phyloP scores from a whole-genome alignment of 176 grass and related monocot species.

The Areca catechu region DNA sequence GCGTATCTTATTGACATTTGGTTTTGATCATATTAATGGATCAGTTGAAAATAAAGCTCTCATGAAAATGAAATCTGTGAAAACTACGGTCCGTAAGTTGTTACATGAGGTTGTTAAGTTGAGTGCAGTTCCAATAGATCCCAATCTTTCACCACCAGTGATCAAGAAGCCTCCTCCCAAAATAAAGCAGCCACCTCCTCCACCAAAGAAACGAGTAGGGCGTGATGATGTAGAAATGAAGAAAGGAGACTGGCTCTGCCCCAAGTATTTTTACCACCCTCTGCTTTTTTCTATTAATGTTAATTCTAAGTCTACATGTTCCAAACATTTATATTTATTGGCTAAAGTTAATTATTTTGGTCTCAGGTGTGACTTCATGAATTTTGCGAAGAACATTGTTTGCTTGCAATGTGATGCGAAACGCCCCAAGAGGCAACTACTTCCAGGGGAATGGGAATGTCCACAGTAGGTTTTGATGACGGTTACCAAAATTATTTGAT shows the following conservation, averaged over 20 bases:
- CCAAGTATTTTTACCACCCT: constrained; percentile 54
- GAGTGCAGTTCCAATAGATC: constrained; percentile 76
- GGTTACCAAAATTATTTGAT: too few relatives aligned
- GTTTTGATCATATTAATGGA: constrained; percentile 71
- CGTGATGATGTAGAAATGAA: constrained; percentile 97
- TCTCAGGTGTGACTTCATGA: constrained; percentile 98
- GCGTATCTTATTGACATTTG: constrained; percentile 71
- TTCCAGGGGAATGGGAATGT: constrained; percentile 96
- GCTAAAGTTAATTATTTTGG: constrained; percentile 17
- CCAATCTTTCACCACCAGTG: constrained; percentile 66
- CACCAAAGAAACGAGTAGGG: constrained; percentile 84
- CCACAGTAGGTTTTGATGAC: constrained; percentile 44
- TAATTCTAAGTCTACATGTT: constrained; percentile 17
- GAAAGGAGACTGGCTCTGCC: constrained; percentile 98
- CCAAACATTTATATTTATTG: constrained; percentile 7
- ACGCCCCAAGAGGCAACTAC: constrained; percentile 80
- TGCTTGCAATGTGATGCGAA: constrained; percentile 93
- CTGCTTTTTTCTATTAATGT: constrained; percentile 10
- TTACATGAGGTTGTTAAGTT: constrained; percentile 75
- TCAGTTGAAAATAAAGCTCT: constrained; percentile 79
- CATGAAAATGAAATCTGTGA: constrained; percentile 67
- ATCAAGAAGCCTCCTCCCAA: constrained; percentile 69
- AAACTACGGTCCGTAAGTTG: constrained; percentile 67
- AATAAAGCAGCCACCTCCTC: constrained; percentile 74
- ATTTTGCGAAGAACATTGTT: constrained; percentile 81